Base-by-base conservation (phyloP, 1,284 basidiomycete genomes). In the Boletus smithii region DNA sequence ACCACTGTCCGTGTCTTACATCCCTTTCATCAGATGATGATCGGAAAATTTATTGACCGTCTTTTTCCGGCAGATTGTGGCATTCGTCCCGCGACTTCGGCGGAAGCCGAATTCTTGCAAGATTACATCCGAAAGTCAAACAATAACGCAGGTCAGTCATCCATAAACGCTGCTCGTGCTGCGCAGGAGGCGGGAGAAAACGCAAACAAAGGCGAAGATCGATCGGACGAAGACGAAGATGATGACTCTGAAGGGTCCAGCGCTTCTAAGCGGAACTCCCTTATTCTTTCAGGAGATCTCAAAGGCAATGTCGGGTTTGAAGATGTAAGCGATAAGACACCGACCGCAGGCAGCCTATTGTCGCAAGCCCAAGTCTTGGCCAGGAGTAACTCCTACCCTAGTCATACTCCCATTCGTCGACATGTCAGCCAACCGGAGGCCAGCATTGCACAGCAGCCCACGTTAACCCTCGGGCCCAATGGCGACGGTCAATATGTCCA, bases 111-210 rank as follows among this genome's bases (percentile, higher is more conserved):
- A 68, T 89, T 88, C 73, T 77, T 94, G 29, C 91, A 93, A 67
- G 86, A 89, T 55, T 94, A 91, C 68, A 89, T 92, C 55, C 85
- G 86, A 59, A 88, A 88, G 65, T 87, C 88, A 7, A 91, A 91
- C 73, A 90, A 88, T 66, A 85, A 76, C 59, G 83, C 86, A 11
- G 85, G 80, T 6, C 85, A 87, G 60, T 73, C 76, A 44, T 83
- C 83, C 29, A 76, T 84, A 50, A 87, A 84, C 58, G 81, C 83
- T 30, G 80, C 81, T 38, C 81, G 85, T 45, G 69, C 78, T 50
- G 80, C 81, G 10, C 79, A 77, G 50, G 83, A 85, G 58, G 80
- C 82, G 44, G 70, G 76, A 8, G 83, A 85, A 47, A 65, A 69
- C 13, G 55, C 70, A 31, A 73, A 69, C 57, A 73, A 76, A 55